Evolutionary conservation across 495 filamentous ascomycete species (phyloP).

Genomic region (Entonaema liquescens): DNA sequence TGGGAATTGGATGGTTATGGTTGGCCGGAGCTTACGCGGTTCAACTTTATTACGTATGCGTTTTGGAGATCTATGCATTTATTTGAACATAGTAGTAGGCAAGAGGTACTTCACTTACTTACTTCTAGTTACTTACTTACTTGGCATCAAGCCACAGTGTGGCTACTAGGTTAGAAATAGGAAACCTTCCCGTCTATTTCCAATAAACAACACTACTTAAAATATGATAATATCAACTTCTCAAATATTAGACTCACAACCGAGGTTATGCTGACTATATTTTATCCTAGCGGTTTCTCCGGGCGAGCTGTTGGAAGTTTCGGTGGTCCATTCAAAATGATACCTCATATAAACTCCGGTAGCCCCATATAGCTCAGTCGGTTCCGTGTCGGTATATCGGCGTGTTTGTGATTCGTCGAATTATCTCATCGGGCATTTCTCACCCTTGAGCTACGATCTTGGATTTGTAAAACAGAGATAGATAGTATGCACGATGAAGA

Average conservation of each 20-base stretch:
- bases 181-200: too few species aligned
- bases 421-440: not conserved
- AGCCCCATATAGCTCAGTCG: not conserved
- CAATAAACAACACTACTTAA: too few species aligned
- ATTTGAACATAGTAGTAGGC: too few species aligned
- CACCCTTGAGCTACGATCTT: not conserved
- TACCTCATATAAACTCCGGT: not conserved
- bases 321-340: not conserved
- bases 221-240: too few species aligned
- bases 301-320: conserved; percentile 4
- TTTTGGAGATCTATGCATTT: too few species aligned
- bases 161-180: not conserved
- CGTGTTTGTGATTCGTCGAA: conserved; percentile 8
- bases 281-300: not conserved
- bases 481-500: not conserved
- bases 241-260: not conserved
- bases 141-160: conserved; percentile 13
- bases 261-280: conserved; percentile 1
- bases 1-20: conserved; percentile 17
- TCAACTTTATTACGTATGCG: not conserved
- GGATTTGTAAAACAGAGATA: conserved; percentile 20
- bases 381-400: conserved; percentile 11
- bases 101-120: too few species aligned
- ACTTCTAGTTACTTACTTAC: too few species aligned
- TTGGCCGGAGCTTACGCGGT: conserved; percentile 19